These are phyloP conservation scores for Hippophae tibetana DNA, from an alignment of 306 rosid species.

Conservation along the genomic window DNA sequence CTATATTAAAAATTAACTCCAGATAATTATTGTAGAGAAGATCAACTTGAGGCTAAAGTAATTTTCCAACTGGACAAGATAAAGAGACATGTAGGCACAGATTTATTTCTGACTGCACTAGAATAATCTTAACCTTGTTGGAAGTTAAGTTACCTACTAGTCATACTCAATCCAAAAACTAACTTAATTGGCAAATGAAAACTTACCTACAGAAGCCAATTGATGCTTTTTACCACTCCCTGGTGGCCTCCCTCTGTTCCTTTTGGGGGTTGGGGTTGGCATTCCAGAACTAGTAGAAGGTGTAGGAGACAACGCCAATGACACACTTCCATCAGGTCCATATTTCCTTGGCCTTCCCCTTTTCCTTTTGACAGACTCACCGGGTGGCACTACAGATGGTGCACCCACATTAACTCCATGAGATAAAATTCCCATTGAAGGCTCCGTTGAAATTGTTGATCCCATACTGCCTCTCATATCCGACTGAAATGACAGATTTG, in stretches of 20 bases:
- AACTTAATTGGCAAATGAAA: constrained; percentile 9
- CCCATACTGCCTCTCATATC: constrained; percentile 54
- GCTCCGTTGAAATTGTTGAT: constrained; percentile 52
- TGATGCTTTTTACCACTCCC: constrained; percentile 91
- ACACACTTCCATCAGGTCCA: constrained; percentile 76
- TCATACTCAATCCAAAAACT: constrained; percentile 6
- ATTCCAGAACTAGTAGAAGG: constrained; percentile 39
- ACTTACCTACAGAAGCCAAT: constrained; percentile 60
- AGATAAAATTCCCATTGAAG: constrained; percentile 43
- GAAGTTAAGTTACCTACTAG: constrained; percentile 5
- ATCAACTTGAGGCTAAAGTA: no score
- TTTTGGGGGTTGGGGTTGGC: constrained; percentile 36
- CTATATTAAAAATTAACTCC: no score
- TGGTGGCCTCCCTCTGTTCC: constrained; percentile 85
- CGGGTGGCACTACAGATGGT: constrained; percentile 39
- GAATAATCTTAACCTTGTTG: not conserved
- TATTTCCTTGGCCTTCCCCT: constrained; percentile 95
- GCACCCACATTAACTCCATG: constrained; percentile 67
- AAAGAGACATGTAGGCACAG: not conserved
- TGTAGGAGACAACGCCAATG: constrained; percentile 62
- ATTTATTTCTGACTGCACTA: not conserved
- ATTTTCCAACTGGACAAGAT: no score
- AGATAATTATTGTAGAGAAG: no score
- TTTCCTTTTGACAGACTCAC: constrained; percentile 66
- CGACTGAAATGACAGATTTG: constrained; percentile 53